Evolutionary conservation across 768 basidiomycete genomes (phyloP).

Genomic region (Cyclocybe cylindracea): DNA sequence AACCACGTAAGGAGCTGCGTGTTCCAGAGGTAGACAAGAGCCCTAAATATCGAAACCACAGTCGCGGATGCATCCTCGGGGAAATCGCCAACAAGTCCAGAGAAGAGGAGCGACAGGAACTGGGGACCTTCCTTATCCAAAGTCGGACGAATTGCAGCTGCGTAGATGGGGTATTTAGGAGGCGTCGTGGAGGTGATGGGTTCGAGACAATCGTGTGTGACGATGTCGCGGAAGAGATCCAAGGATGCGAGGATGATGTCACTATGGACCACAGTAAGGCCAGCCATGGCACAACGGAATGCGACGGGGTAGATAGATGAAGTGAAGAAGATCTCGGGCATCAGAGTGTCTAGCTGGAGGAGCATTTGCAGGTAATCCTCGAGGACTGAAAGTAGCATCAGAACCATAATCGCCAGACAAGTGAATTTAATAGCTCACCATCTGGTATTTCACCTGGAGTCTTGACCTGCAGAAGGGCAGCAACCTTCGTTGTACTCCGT

Average conservation of each 20-base stretch:
- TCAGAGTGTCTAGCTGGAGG: slow-evolving; percentile 61
- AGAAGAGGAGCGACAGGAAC: slow-evolving; percentile 67
- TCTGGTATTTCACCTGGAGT: slow-evolving; percentile 80
- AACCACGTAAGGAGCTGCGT: slow-evolving; percentile 72
- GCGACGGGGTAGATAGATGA: slow-evolving; percentile 77
- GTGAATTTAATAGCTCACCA: slow-evolving; percentile 52
- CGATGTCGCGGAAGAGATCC: slow-evolving; percentile 74
- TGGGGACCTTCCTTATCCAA: slow-evolving; percentile 73
- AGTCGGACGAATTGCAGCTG: slow-evolving; percentile 57
- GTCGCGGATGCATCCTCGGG: slow-evolving; percentile 78
- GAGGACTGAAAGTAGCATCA: slow-evolving; percentile 58
- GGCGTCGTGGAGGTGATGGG: slow-evolving; percentile 42
- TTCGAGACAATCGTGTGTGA: slow-evolving; percentile 72
- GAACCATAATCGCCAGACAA: neutral
- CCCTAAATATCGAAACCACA: slow-evolving; percentile 79
- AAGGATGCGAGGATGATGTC: slow-evolving; percentile 83
- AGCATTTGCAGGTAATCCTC: slow-evolving; percentile 92
- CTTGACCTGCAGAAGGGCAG: slow-evolving; percentile 66
- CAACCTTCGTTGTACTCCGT: slow-evolving; percentile 69
- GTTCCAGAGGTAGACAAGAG: slow-evolving; percentile 67
- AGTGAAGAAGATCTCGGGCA: slow-evolving; percentile 78
- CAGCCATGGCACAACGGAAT: slow-evolving; percentile 74
- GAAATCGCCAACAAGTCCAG: slow-evolving; percentile 84
- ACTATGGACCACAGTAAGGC: slow-evolving; percentile 79
- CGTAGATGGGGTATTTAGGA: slow-evolving; percentile 63